phyloP scores from a whole-genome alignment of 768 basidiomycete species.

The Rhizopogon vulgaris region DNA sequence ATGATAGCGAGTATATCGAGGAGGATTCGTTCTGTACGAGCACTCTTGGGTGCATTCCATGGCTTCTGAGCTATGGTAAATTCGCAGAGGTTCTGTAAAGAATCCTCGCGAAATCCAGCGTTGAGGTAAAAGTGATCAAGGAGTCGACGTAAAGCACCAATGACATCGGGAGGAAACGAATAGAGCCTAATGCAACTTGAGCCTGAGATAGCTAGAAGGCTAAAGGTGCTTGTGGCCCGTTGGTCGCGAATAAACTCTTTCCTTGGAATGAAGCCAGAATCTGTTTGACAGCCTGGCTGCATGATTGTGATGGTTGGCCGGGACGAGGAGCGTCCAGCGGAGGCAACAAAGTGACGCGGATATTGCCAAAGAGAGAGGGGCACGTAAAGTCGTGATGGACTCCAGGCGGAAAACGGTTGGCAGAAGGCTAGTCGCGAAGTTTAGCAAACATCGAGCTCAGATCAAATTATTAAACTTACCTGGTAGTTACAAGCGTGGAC shows the following conservation, averaged over 20 bases:
- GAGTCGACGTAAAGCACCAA: conserved; percentile 48
- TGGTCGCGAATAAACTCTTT: conserved; percentile 68
- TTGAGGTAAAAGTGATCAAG: conserved; percentile 43
- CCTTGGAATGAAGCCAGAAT: conserved; percentile 55
- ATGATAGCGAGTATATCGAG: conserved; percentile 60
- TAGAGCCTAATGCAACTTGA: conserved; percentile 62
- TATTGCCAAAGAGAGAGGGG: conserved; percentile 15
- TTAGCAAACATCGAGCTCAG: neutral
- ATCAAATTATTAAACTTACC: neutral
- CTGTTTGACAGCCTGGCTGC: conserved; percentile 30
- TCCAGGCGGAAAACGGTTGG: conserved; percentile 35
- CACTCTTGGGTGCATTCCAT: conserved; percentile 65
- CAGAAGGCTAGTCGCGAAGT: conserved; percentile 8
- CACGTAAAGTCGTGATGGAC: conserved; percentile 20
- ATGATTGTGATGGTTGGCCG: conserved; percentile 22
- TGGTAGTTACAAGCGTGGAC: neutral
- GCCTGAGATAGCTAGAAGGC: conserved; percentile 63
- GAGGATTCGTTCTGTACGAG: conserved; percentile 61
- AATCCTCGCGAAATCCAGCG: conserved; percentile 47
- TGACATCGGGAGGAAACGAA: conserved; percentile 52
- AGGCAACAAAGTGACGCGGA: conserved; percentile 18
- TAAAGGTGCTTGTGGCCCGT: conserved; percentile 51
- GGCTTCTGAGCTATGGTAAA: conserved; percentile 65
- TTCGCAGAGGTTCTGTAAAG: conserved; percentile 54
- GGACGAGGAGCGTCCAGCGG: conserved; percentile 16